A percentile compares a stretch with the other conserved stretches of the same genome.
Conservation (phyloP, 768 basidiomycete genomes). For the Termitomyces sp. region DNA sequence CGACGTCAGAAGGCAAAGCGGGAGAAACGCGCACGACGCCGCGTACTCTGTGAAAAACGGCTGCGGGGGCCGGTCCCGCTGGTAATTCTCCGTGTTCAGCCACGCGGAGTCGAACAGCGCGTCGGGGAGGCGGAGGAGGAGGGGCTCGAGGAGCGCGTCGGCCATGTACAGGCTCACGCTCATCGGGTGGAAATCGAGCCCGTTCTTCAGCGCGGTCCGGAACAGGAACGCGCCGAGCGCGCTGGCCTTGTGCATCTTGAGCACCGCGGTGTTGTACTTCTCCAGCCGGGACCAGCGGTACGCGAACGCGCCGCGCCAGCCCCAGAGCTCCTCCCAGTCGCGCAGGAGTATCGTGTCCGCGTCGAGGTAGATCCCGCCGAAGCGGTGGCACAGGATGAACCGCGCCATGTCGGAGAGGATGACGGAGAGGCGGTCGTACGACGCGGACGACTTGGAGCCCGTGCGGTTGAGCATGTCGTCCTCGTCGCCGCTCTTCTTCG, state of each 20-base stretch:
- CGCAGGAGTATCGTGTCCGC: conserved; percentile 89
- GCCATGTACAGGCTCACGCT: conserved; percentile 80
- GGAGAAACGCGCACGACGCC: conserved; percentile 16
- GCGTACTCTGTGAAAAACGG: conserved; percentile 91
- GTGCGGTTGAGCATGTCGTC: conserved; percentile 65
- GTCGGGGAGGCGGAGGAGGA: conserved; percentile 80
- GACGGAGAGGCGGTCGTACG: conserved; percentile 88
- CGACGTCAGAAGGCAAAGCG: too few relatives aligned
- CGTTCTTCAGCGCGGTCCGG: conserved; percentile 86
- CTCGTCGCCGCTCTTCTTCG: conserved; percentile 29
- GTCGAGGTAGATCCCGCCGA: conserved; percentile 91
- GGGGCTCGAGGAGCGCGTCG: conserved; percentile 72
- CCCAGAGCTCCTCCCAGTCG: conserved; percentile 97
- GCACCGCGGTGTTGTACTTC: conserved; percentile 91
- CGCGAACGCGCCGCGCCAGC: conserved; percentile 90
- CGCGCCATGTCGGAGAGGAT: conserved; percentile 95
- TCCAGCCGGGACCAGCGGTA: conserved; percentile 92
- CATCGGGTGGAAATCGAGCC: conserved; percentile 94
- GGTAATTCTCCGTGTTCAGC: conserved; percentile 88
- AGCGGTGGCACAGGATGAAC: conserved; percentile 91
- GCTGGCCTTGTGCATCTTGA: conserved; percentile 83
- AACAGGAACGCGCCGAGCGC: conserved; percentile 89
- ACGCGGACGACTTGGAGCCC: conserved; percentile 80
- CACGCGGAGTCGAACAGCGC: conserved; percentile 93
- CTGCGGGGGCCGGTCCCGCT: conserved; percentile 86